phyloP scores from a whole-genome alignment of 108 stramenopile species.

The Bacterosira constricta region DNA sequence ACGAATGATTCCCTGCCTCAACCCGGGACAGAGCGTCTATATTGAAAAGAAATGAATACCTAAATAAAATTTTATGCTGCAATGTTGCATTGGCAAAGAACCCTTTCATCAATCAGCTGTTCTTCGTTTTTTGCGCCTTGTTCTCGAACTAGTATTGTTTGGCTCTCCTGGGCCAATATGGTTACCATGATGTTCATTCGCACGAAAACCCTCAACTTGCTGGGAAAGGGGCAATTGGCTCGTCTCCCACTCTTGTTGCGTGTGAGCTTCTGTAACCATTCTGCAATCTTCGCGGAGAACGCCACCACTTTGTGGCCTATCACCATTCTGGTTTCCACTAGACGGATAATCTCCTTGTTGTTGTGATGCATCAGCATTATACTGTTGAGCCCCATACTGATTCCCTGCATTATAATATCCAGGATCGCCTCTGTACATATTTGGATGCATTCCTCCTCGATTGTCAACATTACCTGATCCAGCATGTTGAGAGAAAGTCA shows the following conservation, averaged over 20 bases:
- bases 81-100: background rate
- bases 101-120: constrained; percentile 16
- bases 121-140: constrained; percentile 9
- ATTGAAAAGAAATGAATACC: too few relatives aligned
- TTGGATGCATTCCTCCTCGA: background rate
- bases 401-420: background rate
- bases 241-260: background rate
- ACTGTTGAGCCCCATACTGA: too few relatives aligned
- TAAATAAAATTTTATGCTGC: background rate
- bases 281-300: background rate
- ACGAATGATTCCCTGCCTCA: too few relatives aligned
- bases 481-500: background rate
- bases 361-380: background rate
- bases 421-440: background rate
- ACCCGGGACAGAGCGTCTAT: too few relatives aligned
- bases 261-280: background rate
- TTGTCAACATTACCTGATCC: background rate
- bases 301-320: background rate
- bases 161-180: background rate
- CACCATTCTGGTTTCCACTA: background rate
- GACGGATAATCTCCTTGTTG: background rate
- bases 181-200: background rate
- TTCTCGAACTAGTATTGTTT: background rate
- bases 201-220: background rate
- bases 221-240: background rate